Evolutionary conservation across 768 basidiomycete genomes (phyloP).

Genomic region (Lactarius sanguifluus): DNA sequence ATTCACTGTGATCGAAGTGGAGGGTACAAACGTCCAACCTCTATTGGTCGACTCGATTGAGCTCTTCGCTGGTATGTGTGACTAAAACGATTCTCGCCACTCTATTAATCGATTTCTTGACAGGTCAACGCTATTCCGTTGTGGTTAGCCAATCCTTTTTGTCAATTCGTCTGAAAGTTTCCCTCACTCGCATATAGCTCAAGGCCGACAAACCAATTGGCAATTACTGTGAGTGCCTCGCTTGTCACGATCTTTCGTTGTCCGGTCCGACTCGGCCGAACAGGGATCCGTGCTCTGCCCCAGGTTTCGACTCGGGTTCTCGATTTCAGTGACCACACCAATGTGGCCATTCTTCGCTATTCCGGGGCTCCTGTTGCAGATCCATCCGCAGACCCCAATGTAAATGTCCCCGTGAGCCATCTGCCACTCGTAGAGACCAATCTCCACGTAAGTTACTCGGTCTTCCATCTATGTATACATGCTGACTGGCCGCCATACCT

Average conservation of each 20-base stretch:
- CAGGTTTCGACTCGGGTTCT: constrained; percentile 30
- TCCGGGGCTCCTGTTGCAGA: constrained; percentile 35
- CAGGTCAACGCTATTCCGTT: constrained; percentile 34
- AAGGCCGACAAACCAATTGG: constrained; percentile 42
- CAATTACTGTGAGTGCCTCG: constrained; percentile 45
- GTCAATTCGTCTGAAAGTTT: not conserved
- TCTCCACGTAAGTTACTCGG: constrained; percentile 24
- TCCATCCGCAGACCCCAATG: constrained; percentile 34
- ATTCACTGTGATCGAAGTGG: constrained; percentile 45
- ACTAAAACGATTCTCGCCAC: not conserved
- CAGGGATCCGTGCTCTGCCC: constrained; percentile 32
- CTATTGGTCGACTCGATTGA: constrained; percentile 42
- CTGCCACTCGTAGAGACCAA: constrained; percentile 30
- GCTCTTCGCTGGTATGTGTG: constrained; percentile 41
- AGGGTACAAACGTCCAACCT: constrained; percentile 38
- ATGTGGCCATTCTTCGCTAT: constrained; percentile 44
- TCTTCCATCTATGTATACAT: not conserved
- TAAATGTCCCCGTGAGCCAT: constrained; percentile 13
- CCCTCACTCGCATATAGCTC: constrained; percentile 30
- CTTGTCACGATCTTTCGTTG: constrained; percentile 1
- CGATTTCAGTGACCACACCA: constrained; percentile 35
- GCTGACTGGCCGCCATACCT: not conserved
- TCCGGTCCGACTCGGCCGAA: not conserved
- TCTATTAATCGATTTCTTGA: not conserved
- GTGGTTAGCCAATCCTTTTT: constrained; percentile 27